Evolutionary conservation across 2,329 filamentous ascomycete species (phyloP).

Genomic region (Colletotrichum sp.): DNA sequence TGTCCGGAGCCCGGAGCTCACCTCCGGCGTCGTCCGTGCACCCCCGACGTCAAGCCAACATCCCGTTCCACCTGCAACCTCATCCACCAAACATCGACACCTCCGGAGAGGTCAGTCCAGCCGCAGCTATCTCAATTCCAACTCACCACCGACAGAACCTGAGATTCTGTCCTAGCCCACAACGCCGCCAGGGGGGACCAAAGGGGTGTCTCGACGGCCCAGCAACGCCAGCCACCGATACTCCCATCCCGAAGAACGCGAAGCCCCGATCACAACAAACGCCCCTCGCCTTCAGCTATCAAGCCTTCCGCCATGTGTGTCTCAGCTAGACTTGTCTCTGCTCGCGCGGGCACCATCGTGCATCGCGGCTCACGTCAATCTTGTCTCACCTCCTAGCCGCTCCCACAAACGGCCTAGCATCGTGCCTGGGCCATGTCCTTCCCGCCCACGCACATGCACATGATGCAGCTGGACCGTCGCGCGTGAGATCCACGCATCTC

Average conservation of each 20-base stretch:
- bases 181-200: not conserved
- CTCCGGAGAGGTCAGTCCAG: not conserved
- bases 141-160: not conserved
- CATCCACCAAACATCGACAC: accelerated
- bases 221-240: not conserved
- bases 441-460: not conserved
- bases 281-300: not conserved
- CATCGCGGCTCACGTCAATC: not conserved
- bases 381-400: not conserved
- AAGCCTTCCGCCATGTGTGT: not conserved
- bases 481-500: not conserved
- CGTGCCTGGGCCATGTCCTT: not conserved
- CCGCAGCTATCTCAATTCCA: not conserved
- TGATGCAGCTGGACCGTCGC: not conserved
- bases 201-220: not conserved
- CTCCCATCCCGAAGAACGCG: not conserved
- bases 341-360: not conserved
- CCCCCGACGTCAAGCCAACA: not conserved
- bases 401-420: not conserved
- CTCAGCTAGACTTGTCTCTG: not conserved
- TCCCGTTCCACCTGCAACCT: not conserved
- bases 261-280: not conserved
- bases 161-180: not conserved
- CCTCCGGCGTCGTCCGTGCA: not conserved
- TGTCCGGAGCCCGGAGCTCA: not conserved